Percentiles rank a stretch among this genome's conserved stretches.
Conservation (phyloP, 75 land plant genomes). For the Pseudotsuga menziesii region DNA sequence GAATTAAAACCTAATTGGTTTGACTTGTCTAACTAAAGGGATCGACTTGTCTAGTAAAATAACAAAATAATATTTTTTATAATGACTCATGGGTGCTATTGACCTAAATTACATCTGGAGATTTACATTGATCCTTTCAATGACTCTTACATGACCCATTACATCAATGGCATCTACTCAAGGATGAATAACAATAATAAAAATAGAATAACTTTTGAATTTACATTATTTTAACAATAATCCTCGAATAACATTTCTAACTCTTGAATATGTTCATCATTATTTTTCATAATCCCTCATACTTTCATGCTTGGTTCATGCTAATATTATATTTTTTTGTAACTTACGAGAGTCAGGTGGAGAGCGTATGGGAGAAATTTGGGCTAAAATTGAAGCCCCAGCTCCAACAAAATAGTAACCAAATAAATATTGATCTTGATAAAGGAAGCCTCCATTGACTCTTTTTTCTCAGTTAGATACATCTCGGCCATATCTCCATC, state of each 20-base stretch:
- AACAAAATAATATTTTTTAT: too few relatives aligned
- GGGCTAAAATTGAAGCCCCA: constrained; percentile 59
- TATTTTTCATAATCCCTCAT: constrained; percentile 22
- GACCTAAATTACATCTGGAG: too few relatives aligned
- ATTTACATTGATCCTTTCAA: too few relatives aligned
- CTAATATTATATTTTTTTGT: constrained; percentile 45
- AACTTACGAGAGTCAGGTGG: constrained; percentile 21
- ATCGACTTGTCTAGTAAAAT: too few relatives aligned
- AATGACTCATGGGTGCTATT: too few relatives aligned
- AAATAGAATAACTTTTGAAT: too few relatives aligned
- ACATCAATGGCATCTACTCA: too few relatives aligned
- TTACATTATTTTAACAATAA: too few relatives aligned
- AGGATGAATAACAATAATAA: too few relatives aligned
- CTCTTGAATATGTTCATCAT: constrained; percentile 64
- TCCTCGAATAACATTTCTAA: constrained; percentile 90
- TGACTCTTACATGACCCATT: too few relatives aligned
- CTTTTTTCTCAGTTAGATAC: constrained; percentile 87
- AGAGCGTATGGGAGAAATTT: constrained; percentile 70
- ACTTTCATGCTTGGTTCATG: constrained; percentile 46
- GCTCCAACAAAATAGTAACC: constrained; percentile 8
- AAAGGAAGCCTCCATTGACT: constrained; percentile 29
- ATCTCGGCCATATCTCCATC: constrained; percentile 97
- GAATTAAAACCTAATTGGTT: too few relatives aligned
- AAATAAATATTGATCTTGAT: constrained; percentile 12
- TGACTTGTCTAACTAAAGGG: too few relatives aligned